Conservation (phyloP, 345 rosid species). For the Eucalyptus sp. region DNA sequence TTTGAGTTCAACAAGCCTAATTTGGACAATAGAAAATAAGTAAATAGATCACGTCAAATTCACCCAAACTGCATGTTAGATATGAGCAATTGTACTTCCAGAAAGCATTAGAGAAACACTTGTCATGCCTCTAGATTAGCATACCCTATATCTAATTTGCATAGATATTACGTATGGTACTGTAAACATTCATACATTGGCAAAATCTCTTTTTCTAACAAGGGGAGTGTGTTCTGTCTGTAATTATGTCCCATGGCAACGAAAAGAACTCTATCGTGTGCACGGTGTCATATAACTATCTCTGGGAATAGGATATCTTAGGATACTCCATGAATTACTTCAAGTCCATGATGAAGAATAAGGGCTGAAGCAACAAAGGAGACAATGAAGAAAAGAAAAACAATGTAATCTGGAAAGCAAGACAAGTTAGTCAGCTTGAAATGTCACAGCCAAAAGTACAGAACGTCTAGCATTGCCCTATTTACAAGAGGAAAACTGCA, state of each 20-base stretch:
- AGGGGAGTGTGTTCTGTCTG: not conserved
- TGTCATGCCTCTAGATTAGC: not conserved
- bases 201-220: not conserved
- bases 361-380: not conserved
- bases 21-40: not conserved
- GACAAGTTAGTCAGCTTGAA: not conserved
- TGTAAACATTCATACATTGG: not conserved
- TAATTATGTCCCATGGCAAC: not conserved
- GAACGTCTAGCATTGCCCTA: not conserved
- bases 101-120: not conserved
- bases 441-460: not conserved
- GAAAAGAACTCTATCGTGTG: not conserved
- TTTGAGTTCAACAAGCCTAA: not conserved
- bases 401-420: not conserved
- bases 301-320: not conserved
- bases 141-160: not conserved
- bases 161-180: not conserved
- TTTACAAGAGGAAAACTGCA: not conserved
- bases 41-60: not conserved
- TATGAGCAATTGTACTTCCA: not conserved
- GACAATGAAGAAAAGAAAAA: not conserved
- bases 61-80: not conserved
- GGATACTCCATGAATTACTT: not conserved
- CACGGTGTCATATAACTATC: not conserved
- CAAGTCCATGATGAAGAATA: not conserved